Base-by-base conservation (phyloP, 768 basidiomycete genomes). In the Phanerochaete sordida region DNA sequence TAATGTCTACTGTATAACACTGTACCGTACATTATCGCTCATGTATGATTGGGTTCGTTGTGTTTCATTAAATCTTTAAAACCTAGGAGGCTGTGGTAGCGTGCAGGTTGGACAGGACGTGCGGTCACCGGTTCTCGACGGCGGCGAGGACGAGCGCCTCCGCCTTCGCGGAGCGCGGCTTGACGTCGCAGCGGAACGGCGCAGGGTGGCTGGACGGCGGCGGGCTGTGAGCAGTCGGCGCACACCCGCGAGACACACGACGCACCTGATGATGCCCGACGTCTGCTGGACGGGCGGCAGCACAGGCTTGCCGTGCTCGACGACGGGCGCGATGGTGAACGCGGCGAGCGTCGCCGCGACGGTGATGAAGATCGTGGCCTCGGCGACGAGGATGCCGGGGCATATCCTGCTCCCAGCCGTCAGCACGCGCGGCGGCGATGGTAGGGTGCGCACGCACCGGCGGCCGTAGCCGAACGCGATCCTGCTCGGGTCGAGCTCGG, bases 381-480 rank as follows among this genome's bases (percentile, higher is more conserved):
- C 27, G 9, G 58, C 62, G 47, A 63, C 39, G 30, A 57, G 39
- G 12, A 24, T 48, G 3, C 65, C 65, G 16, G 63, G 65, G 52
- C 65, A 66, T n/a, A 64, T 54, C 23, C 62, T 58, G 43, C 7
- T 13, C 35, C 8, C 15, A 16, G 0, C 2, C 26, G n/a, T 6
- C 28, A 15, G n/a, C 5, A 24, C 21, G n/a, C 6, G 11, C 2
- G 30, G 13, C n/a, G 9, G 8, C 23, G 16, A 1, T 33, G n/a
- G 30, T 16, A 16, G 35, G 30, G 21, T 13, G 54, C 33, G 21
- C 33, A 33, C 53, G 13, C 37, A 60, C 57, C 63, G 39, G 45
- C 76, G 65, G 4, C 76, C 76, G n/a, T 68, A 73, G 16, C 76
- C 76, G 56, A 66, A 77, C 3, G 51, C 65, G 55, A 67, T 23